Base-by-base conservation (phyloP, 495 filamentous ascomycete species). In the Corynascus novoguineensis region DNA sequence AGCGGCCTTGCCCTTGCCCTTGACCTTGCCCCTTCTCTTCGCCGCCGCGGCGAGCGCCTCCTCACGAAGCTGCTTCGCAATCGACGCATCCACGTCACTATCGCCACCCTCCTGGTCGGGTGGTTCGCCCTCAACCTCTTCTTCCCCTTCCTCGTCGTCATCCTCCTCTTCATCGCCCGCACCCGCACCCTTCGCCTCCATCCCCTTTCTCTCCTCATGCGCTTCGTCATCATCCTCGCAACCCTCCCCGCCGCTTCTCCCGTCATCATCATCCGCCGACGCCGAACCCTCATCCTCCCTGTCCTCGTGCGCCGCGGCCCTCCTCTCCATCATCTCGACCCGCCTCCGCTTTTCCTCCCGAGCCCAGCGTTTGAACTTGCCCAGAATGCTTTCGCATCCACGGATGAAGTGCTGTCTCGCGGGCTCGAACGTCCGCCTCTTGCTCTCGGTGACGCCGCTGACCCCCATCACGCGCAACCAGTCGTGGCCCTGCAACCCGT, bases 401-500 rank as follows among this genome's bases (percentile, higher is more conserved):
- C 77, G 76, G 53, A 96, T 86, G 64, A 97, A 92, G 63, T 89
- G 83, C 48, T 85, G 78, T 28, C 92, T 82, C 55, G 95, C 92
- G 34, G 87, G 86, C 66, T 96, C 91, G 69, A 88, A 96, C 41
- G 83, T 82, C 63, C 87, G 93, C 73, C 86, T 89, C 54, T 87
- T 86, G 46, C 79, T 79, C 60, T 95, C 92, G 9, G 90, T 90
- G 22, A 91, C 82, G 11, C 88, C 87, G 48, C 82, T 88, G 42
- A 97, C 85, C n/a, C 93, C 93, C 85, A 99, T 92, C 2, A 89
- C 79, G 53, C 88, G 86, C 54, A 97, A 75, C 93, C 93, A 99
- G 66, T 97, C 93, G 35, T 83, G 86, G n/a, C 92, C 84, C 65
- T 87, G 85, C 4, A 99, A 79, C 37, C 89, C 90, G 45, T 93